Evolutionary conservation across 208 protist species (phyloP), one percentile per base, ranked within the genome.

Genomic region (Leishmania major): DNA sequence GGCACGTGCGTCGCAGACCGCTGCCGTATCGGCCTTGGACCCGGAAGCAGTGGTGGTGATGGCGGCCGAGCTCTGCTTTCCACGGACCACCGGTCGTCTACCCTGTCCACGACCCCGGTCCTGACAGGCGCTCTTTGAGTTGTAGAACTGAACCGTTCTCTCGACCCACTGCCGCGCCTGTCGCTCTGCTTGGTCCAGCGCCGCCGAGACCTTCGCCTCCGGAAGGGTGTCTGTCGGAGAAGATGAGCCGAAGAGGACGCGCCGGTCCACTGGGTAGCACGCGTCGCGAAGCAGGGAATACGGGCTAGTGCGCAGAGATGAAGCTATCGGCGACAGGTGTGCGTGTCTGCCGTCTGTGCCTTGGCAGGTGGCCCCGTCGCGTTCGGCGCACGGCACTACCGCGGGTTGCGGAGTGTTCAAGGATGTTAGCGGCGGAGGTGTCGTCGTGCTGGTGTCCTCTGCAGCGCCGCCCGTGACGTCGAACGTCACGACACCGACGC

Each of bases 131-230:
- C 57, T 64, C 40, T 73, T 86, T 0, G 64, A 22, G 67, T 85
- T 88, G 70, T 76, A 85, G 31, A 67, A 79, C 47, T 59, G 53
- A 28, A 88, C 76, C 31, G 84, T 88, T 28, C 77, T 79, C 67
- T 86, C 87, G 69, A 89, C 85, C 89, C 89, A 93, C 62, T 77
- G 83, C 80, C 82, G 67, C 77, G 77, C 79, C 76, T 75, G 64
- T 53, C 72, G 78, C 83, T 73, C 78, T 19, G 83, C 79, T 22
- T 79, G 78, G 25, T 25, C 5, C 47, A 69, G 17, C 31, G 79
- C 80, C 6, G 80, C 64, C 43, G 60, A 47, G 19, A 49, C 31
- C 31, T 62, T 72, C 37, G 53, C 57, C 2, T 19, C 45, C 22
- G 25, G 47, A 51, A 51, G 25, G 25, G 53, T 76, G 49, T 82